Base-by-base conservation (phyloP, 2,329 filamentous ascomycete species). In the Cercospora sp. region DNA sequence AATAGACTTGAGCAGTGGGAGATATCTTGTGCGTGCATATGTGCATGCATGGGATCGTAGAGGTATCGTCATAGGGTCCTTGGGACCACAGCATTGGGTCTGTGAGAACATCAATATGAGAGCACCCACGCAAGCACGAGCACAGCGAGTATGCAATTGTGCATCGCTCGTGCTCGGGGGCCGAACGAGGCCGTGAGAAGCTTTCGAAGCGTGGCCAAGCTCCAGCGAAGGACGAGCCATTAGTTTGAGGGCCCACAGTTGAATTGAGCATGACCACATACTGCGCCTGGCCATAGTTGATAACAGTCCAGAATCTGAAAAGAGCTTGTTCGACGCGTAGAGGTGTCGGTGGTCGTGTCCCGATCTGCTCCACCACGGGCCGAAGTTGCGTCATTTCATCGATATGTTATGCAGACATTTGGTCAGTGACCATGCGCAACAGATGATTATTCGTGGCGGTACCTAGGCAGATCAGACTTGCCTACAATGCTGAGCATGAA, bases 101-200 rank as follows among this genome's bases (percentile, higher is more conserved):
- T 24, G n/a, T 10, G 45, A 26, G 40, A 12, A 34, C 9, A 51
- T 37, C 16, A 16, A 60, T 26, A 60, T 26, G 21, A 32, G 5
- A 16, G 24, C 7, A 40, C 34, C 5, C 34, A 40, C 34, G 34
- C n/a, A n/a, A n/a, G n/a, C n/a, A n/a, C n/a, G n/a, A n/a, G n/a
- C n/a, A n/a, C n/a, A n/a, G n/a, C n/a, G n/a, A 40, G 13, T 40
- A 37, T 28, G 37, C 30, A 62, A 26, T n/a, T 43, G 49, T 34
- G 18, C 12, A 32, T 66, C 43, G 58, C 30, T 66, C n/a, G 32
- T 51, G 51, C 28, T 66, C 59, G 59, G 59, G 62, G 60, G 32
- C 49, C 65, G 65, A 63, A 51, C 28, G 43, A 21, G 43, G 43
- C 34, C 34, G 43, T 9, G 43, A 49, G 43, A 49, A 49, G 43